Percentiles rank a stretch among this genome's conserved stretches.
phyloP scores from a whole-genome alignment of 2,329 filamentous ascomycete species.

The Sporothrix humicola region DNA sequence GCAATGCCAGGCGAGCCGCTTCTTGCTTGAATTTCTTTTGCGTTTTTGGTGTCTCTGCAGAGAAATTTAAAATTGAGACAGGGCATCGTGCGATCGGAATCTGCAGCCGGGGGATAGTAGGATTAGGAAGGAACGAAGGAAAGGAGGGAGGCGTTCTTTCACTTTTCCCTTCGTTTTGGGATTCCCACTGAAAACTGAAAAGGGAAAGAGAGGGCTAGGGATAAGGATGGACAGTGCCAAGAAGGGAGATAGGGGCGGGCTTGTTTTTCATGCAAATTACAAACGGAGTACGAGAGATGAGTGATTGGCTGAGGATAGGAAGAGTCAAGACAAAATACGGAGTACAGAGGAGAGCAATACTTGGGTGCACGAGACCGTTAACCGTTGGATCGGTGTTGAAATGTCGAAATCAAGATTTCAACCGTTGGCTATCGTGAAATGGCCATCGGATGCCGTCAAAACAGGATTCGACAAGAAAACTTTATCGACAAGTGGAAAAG shows the following conservation, averaged over 20 bases:
- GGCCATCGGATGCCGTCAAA: not conserved
- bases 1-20: not conserved
- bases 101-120: not conserved
- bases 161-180: no score
- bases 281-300: not conserved
- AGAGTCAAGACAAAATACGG: no score
- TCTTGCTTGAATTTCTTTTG: not conserved
- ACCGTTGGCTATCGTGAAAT: not conserved
- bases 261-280: slow-evolving; percentile 20
- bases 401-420: not conserved
- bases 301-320: no score
- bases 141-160: not conserved
- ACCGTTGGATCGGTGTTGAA: no score
- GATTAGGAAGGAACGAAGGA: not conserved
- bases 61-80: not conserved
- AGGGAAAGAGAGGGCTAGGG: not conserved
- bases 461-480: not conserved
- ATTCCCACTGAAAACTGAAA: not conserved
- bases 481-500: slow-evolving; percentile 11
- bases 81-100: slow-evolving; percentile 21
- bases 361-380: no score
- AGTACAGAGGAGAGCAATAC: no score
- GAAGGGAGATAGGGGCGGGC: not conserved
- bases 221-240: slow-evolving; percentile 24
- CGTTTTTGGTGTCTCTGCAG: not conserved